A percentile compares a stretch with the other conserved stretches of the same genome.
These are phyloP conservation scores for Mortierella sp. DNA, from an alignment of 371 early-diverging fungal genomes.

Conservation along the genomic window DNA sequence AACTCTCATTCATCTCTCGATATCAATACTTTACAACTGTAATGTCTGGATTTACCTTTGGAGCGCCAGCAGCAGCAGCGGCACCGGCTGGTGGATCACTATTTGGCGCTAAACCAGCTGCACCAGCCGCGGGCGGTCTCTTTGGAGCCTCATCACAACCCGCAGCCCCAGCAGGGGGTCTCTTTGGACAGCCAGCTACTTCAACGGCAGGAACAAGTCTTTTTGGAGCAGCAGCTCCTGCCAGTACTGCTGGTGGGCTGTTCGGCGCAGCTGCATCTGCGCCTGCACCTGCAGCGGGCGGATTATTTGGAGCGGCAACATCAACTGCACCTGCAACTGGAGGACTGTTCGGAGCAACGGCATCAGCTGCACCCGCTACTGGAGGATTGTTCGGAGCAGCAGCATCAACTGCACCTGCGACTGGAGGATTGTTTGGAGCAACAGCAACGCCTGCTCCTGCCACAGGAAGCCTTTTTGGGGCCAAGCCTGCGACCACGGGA, in stretches of 20 bases:
- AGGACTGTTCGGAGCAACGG: conserved; percentile 30
- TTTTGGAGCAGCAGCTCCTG: conserved; percentile 16
- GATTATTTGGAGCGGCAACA: conserved; percentile 39
- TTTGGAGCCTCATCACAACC: conserved; percentile 17
- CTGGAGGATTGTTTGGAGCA: conserved; percentile 33
- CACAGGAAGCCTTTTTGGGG: conserved; percentile 39
- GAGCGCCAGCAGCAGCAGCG: conserved; percentile 36
- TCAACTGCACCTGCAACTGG: conserved; percentile 27
- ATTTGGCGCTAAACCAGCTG: conserved; percentile 30
- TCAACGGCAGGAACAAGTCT: conserved; percentile 23
- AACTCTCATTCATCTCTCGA: background rate
- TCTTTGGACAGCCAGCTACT: conserved; percentile 28
- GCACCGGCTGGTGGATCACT: conserved; percentile 34
- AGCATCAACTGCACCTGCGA: conserved; percentile 29
- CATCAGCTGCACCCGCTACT: conserved; percentile 23
- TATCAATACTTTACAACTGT: background rate
- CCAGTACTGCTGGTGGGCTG: too few relatives aligned
- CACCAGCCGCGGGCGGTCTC: conserved; percentile 15
- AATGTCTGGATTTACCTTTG: conserved; percentile 51
- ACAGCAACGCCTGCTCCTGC: conserved; percentile 26
- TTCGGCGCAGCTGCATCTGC: conserved; percentile 1
- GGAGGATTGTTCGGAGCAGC: conserved; percentile 37
- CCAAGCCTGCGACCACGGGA: conserved; percentile 18
- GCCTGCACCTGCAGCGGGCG: conserved; percentile 21
- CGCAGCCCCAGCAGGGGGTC: conserved; percentile 10